These are phyloP conservation scores for Phaeosphaeria sp. DNA, from an alignment of 2,329 filamentous ascomycete species.

Conservation along the genomic window DNA sequence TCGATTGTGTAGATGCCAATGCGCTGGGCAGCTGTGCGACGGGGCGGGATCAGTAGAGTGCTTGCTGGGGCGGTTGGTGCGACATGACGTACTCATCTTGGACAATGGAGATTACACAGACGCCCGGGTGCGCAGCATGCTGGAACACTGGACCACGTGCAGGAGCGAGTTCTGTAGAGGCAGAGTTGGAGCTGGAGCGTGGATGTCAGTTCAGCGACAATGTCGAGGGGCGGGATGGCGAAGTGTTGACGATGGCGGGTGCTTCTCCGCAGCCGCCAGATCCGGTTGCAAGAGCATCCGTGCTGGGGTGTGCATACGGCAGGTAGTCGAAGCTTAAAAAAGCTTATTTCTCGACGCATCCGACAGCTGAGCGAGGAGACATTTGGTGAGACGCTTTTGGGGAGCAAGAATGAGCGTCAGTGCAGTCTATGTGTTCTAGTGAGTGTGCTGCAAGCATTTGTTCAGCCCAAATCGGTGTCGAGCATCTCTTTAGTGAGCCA, in stretches of 20 bases:
- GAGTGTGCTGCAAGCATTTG: not conserved
- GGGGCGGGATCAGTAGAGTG: slow-evolving; percentile 1
- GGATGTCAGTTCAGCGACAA: not conserved
- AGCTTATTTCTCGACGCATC: slow-evolving; percentile 1
- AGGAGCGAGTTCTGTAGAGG: not conserved
- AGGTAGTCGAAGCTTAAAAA: slow-evolving; percentile 37
- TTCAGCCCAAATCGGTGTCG: not conserved
- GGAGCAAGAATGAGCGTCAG: not conserved
- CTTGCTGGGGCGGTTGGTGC: slow-evolving; percentile 10
- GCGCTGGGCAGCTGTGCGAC: slow-evolving; percentile 39
- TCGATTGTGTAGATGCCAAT: slow-evolving; percentile 46
- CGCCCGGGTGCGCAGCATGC: not conserved
- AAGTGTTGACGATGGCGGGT: slow-evolving; percentile 28
- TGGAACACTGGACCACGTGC: not conserved
- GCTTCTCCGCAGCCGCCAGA: slow-evolving; percentile 3
- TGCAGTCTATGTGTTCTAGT: not conserved
- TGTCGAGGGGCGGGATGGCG: not conserved
- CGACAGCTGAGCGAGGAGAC: slow-evolving; percentile 1
- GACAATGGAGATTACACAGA: slow-evolving; percentile 8
- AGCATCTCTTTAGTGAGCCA: not conserved
- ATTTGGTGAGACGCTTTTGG: not conserved
- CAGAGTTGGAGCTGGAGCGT: slow-evolving; percentile 10
- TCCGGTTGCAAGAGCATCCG: slow-evolving; percentile 1
- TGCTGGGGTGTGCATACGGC: slow-evolving; percentile 20
- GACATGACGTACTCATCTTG: slow-evolving; percentile 52